Conservation (phyloP, 805 yeast species). For the Myxozyma vanderwaltii region DNA sequence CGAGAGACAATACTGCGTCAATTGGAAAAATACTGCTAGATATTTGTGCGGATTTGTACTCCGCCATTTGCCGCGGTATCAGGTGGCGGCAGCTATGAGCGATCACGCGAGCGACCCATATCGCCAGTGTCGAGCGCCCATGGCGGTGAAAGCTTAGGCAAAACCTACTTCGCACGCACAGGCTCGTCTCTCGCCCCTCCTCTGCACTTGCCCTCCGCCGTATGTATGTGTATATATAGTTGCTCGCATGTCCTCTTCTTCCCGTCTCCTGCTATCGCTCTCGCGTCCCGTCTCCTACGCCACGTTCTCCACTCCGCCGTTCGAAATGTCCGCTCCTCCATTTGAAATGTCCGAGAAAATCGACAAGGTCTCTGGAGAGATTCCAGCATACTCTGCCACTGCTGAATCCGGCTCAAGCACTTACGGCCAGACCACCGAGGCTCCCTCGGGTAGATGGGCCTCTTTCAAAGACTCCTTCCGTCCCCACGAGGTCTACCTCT, state of each 20-base stretch:
- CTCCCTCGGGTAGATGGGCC: constrained; percentile 18
- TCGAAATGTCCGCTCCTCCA: constrained; percentile 4
- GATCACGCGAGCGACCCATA: too few species aligned
- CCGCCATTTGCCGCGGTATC: too few species aligned
- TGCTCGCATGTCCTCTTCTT: neutral
- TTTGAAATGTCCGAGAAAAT: constrained; percentile 13
- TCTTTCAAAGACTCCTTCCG: constrained; percentile 33
- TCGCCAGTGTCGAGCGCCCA: too few species aligned
- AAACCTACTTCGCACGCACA: too few species aligned
- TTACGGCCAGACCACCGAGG: constrained; percentile 11
- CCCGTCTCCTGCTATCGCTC: neutral
- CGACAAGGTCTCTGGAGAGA: constrained; percentile 10
- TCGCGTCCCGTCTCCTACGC: neutral
- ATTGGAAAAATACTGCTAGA: too few species aligned
- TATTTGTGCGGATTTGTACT: too few species aligned
- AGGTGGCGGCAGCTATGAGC: too few species aligned
- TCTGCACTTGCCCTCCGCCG: neutral
- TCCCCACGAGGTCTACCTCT: constrained; percentile 27
- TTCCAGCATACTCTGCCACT: constrained; percentile 15
- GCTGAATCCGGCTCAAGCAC: constrained; percentile 10
- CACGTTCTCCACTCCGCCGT: neutral
- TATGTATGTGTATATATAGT: neutral
- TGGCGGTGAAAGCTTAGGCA: too few species aligned
- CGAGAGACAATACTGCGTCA: too few species aligned
- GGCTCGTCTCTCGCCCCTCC: too few species aligned